phyloP scores from a whole-genome alignment of 768 basidiomycete genomes.

The Leccinellum albellum region DNA sequence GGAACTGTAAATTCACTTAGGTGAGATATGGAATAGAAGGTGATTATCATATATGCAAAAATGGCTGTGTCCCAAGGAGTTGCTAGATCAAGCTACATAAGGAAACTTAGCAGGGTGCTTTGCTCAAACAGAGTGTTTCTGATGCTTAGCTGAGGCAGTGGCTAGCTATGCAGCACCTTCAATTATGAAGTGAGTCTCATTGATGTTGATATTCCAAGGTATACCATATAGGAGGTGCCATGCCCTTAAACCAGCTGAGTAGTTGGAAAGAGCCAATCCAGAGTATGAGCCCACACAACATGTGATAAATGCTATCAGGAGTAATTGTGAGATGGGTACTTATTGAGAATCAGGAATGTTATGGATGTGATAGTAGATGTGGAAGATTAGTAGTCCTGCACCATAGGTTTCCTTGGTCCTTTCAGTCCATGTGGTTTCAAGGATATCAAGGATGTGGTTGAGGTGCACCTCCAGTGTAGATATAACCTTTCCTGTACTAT shows the following conservation, averaged over 20 bases:
- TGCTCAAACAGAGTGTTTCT: neutral
- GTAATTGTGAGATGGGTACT: neutral
- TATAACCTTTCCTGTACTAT: too few species aligned
- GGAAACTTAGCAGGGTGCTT: neutral
- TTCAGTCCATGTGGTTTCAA: too few species aligned
- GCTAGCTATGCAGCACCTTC: neutral
- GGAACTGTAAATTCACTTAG: neutral
- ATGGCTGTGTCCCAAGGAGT: neutral
- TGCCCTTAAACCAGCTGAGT: neutral
- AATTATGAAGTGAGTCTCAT: neutral
- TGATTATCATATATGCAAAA: neutral
- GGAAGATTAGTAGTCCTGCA: neutral
- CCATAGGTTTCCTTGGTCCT: neutral
- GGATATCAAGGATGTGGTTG: too few species aligned
- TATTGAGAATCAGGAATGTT: too few species aligned
- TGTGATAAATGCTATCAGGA: neutral
- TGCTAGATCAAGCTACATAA: neutral
- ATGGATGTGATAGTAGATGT: too few species aligned
- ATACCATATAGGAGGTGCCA: neutral
- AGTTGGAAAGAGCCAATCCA: neutral
- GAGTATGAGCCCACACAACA: neutral
- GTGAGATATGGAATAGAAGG: neutral
- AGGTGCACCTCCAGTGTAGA: too few species aligned
- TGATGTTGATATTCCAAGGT: neutral
- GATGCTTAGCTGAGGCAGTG: neutral